Evolutionary conservation across 2,329 filamentous ascomycete species (phyloP), one percentile per base, ranked within the genome.

Genomic region (Colletotrichum eremochloae): DNA sequence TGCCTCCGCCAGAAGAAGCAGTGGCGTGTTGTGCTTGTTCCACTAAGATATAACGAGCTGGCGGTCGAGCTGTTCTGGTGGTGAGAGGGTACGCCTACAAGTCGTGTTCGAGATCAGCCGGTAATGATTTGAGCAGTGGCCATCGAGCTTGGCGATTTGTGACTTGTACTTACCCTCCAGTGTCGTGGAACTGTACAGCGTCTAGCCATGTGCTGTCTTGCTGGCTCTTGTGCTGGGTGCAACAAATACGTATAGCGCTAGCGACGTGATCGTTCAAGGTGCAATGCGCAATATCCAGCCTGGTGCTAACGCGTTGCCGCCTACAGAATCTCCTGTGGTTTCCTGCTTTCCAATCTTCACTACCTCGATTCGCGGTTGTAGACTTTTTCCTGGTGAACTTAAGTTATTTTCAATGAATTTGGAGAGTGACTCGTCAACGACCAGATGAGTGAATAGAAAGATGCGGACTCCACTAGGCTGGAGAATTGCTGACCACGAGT

Each of bases 161-260:
- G 14, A 14, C 36, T 14, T 24, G 1, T 11, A 3, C 61, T 63
- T 63, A 63, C 61, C 61, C 46, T 53, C 61, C 61, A 53, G 38
- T 63, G 46, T 42, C 36, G 46, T 24, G 61, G 18, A 15, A 53
- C 46, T 18, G 48, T 36, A 29, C 31, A 63, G n/a, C 46, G 61
- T 52, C 61, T 63, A 53, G 61, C 61, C 61, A 63, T 63, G 15
- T 38, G 61, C n/a, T 52, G 20, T 29, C 5, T 11, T 53, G 33
- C 14, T 29, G 24, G 36, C 12, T 8, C 7, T 14, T 18, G 2
- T 33, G 8, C 33, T 53, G 14, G 60, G 9, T 18, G 36, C n/a
- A 24, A n/a, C 5, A 11, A 46, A 20, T 20, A 20, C 9, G n/a
- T 24, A 38, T 14, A 12, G 8, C 24, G 5, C 20, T 24, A 36